These are phyloP conservation scores for Trypanosoma boissoni DNA, from an alignment of 208 protist species.

Conservation along the genomic window DNA sequence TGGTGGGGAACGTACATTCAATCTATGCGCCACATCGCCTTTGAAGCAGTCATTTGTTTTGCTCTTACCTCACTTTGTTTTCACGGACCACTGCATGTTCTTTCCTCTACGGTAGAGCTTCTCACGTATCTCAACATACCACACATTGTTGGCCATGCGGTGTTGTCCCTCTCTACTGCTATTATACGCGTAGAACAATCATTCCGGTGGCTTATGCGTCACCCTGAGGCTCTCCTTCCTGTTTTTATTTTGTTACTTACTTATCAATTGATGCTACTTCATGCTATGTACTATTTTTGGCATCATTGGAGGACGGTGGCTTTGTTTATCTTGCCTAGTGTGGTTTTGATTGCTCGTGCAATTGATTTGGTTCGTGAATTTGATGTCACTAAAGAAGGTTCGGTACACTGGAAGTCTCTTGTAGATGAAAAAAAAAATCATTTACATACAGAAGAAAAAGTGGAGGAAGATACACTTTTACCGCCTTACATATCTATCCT, in stretches of 20 bases:
- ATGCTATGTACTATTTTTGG: slow-evolving; percentile 58
- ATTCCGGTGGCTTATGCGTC: slow-evolving; percentile 52
- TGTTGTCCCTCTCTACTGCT: slow-evolving; percentile 47
- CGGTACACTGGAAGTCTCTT: slow-evolving; percentile 73
- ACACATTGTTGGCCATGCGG: slow-evolving; percentile 54
- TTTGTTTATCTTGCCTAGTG: slow-evolving; percentile 46
- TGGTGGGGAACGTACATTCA: slow-evolving; percentile 79
- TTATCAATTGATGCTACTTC: slow-evolving; percentile 54
- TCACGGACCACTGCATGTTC: slow-evolving; percentile 49
- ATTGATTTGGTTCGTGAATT: slow-evolving; percentile 79
- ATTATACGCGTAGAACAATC: slow-evolving; percentile 48
- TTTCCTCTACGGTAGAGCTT: slow-evolving; percentile 49
- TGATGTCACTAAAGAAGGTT: slow-evolving; percentile 60
- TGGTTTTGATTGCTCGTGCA: slow-evolving; percentile 50
- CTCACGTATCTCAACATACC: slow-evolving; percentile 69
- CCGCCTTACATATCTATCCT: slow-evolving; percentile 55
- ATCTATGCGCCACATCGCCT: slow-evolving; percentile 70
- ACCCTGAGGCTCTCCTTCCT: slow-evolving; percentile 51
- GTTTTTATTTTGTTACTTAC: slow-evolving; percentile 42
- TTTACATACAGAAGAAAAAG: too few species aligned
- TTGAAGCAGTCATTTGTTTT: slow-evolving; percentile 44
- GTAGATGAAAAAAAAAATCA: too few species aligned
- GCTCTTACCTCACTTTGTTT: slow-evolving; percentile 23
- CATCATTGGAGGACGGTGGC: slow-evolving; percentile 39
- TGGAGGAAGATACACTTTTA: slow-evolving; percentile 27